These are phyloP conservation scores for Lentinula boryana DNA, from an alignment of 768 basidiomycete genomes.

Conservation along the genomic window DNA sequence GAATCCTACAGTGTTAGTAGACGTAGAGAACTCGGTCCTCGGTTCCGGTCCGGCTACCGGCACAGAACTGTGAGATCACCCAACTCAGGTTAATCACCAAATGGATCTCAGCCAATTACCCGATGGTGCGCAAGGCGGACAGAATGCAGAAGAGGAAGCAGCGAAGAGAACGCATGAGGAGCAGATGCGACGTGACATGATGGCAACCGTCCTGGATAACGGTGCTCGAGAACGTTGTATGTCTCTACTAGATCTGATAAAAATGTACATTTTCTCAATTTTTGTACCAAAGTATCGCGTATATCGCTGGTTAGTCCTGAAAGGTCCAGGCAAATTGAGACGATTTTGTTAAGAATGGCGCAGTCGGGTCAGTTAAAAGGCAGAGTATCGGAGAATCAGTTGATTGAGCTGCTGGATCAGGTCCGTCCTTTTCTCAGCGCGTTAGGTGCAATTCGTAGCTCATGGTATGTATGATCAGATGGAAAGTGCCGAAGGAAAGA, in stretches of 20 bases:
- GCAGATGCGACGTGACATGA: conserved; percentile 68
- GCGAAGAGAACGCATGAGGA: conserved; percentile 62
- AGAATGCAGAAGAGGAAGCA: conserved; percentile 40
- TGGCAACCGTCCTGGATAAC: conserved; percentile 71
- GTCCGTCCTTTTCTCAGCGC: conserved; percentile 29
- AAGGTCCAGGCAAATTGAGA: conserved; percentile 75
- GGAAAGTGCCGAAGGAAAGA: conserved; percentile 46
- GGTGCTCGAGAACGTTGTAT: conserved; percentile 79
- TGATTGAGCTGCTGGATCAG: conserved; percentile 85
- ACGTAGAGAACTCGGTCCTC: too few relatives aligned
- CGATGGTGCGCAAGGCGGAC: conserved; percentile 2
- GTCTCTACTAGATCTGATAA: conserved; percentile 15
- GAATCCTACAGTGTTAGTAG: too few relatives aligned
- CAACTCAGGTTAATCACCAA: background rate
- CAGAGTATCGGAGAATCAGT: conserved; percentile 70
- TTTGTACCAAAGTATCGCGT: conserved; percentile 56
- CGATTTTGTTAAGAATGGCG: conserved; percentile 73
- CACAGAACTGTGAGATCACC: too few relatives aligned
- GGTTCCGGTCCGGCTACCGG: too few relatives aligned
- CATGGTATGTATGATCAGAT: conserved; percentile 30
- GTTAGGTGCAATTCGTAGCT: background rate
- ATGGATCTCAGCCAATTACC: conserved; percentile 7
- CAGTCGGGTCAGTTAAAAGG: conserved; percentile 78
- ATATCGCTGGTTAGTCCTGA: conserved; percentile 85
- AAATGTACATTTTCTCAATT: background rate